Evolutionary conservation across 1,284 basidiomycete species (phyloP), one percentile per base, ranked within the genome.

Genomic region (Austroboletus novae-zelandiae): DNA sequence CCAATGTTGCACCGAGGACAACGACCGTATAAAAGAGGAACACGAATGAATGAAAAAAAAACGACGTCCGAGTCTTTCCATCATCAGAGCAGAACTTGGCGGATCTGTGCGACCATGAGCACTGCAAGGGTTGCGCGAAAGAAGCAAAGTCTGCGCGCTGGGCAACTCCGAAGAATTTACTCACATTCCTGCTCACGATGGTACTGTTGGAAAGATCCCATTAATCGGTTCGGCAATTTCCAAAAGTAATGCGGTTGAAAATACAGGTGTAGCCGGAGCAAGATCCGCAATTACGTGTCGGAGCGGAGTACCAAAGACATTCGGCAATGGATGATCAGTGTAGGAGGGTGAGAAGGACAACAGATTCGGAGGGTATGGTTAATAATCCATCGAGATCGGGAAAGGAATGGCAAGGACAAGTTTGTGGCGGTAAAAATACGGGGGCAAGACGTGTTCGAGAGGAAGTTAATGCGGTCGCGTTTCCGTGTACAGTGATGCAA

Each of bases 161-260:
- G 13, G 36, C 13, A 32, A 43, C 34, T 23, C 51, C 47, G 47
- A 55, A 49, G 45, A 43, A 48, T 48, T 54, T 34, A 83, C 83
- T 74, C 71, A 86, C 84, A 58, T 84, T 84, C 63, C 76, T 81
- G 73, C 80, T 85, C 62, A 86, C 79, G 59, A 85, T 80, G 51
- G 81, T 74, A 66, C 83, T 82, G 64, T 57, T 52, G 9, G 3
- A 15, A 46, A 52, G 43, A 43, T 29, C 17, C 42, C 25, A 36
- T 15, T 44, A 52, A 47, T 46, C 40, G 44, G 51, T 18, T 18
- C 37, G 43, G 20, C 13, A 23, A 43, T 56, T 58, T 53, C 46
- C 57, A 48, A 45, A 44, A 30, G 32, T 42, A 37, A 50, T 29
- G 59, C 2, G 25, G 23, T 45, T 27, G 45, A 25, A 32, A 37